Conservation (phyloP, 2,329 filamentous ascomycete species). For the Polytolypa hystricis region DNA sequence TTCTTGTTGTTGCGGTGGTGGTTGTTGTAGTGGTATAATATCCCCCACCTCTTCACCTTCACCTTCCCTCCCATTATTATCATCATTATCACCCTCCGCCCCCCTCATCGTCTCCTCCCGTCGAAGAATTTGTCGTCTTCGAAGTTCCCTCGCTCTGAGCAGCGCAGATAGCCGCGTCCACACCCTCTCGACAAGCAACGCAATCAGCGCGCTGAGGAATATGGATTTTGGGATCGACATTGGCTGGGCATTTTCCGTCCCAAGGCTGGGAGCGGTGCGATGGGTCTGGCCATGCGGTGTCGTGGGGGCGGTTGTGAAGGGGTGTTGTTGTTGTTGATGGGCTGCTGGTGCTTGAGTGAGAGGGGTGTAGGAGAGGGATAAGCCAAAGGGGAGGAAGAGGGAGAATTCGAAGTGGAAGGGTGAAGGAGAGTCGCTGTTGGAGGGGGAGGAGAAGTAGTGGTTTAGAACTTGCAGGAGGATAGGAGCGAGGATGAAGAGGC, state of each 20-base stretch:
- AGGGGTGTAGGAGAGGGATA: slow-evolving; percentile 21
- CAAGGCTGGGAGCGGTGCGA: too few relatives aligned
- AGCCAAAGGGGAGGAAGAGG: slow-evolving; percentile 24
- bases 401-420: slow-evolving; percentile 14
- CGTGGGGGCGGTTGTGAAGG: background rate
- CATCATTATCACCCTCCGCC: background rate
- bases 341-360: background rate
- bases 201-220: background rate
- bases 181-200: background rate
- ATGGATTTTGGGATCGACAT: background rate
- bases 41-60: too few relatives aligned
- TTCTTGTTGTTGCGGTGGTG: too few relatives aligned
- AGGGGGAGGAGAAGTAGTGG: slow-evolving; percentile 14
- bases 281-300: background rate
- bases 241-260: too few relatives aligned
- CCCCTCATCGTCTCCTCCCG: background rate
- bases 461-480: slow-evolving; percentile 20
- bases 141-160: too few relatives aligned
- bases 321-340: background rate
- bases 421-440: slow-evolving; percentile 6
- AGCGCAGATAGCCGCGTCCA: background rate
- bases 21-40: too few relatives aligned
- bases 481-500: slow-evolving; percentile 24
- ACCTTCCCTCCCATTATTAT: background rate
- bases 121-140: too few relatives aligned